Base-by-base conservation (phyloP, 192 early-diverging fungal genomes). In the Podila horticola region DNA sequence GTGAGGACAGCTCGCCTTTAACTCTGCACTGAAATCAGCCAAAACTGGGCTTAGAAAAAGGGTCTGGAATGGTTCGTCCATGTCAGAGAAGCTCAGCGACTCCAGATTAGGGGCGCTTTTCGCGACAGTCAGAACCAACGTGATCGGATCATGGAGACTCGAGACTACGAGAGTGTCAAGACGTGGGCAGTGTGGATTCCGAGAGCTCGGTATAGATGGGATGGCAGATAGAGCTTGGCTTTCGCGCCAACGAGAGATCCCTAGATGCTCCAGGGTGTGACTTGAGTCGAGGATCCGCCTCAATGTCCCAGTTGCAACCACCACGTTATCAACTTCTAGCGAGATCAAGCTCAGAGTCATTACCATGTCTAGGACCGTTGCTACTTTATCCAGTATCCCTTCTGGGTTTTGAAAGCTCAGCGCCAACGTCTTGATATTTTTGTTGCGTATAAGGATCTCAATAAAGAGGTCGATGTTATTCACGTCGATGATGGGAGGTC, bases 381-480 rank as follows among this genome's bases (percentile, higher is more conserved):
- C 15, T 17, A 45, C 41, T 45, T 12, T 17, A 12, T 45, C 41
- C 52, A 26, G 17, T 26, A 55, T 26, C 24, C 52, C 24, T 55
- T 55, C 52, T 55, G 52, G 24, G 17, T 55, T 0, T 7, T 26
- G 52, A 22, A n/a, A 55, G 12, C n/a, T n/a, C 52, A 55, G 22
- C 8, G 52, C 20, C n/a, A 55, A 5, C 24, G 22, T 55, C 41
- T 69, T 60, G 4, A 81, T 22, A n/a, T 66, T 36, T 4, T 31
- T 36, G 49, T 73, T 73, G 3, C 50, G 66, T 52, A 24, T 20
- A 30, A 81, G 29, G 8, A 81, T 63, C 3, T 11, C 5, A 0
- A 22, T 5, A 4, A 58, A 31, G 13, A 45, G 19, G 5, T 75
- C 9, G 19, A 59, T 4, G 11, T 64, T 62, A 0, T 31, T 22